Evolutionary conservation across 805 yeast genomes (phyloP).

Genomic region (Schwanniomyces pseudopolymorphus): DNA sequence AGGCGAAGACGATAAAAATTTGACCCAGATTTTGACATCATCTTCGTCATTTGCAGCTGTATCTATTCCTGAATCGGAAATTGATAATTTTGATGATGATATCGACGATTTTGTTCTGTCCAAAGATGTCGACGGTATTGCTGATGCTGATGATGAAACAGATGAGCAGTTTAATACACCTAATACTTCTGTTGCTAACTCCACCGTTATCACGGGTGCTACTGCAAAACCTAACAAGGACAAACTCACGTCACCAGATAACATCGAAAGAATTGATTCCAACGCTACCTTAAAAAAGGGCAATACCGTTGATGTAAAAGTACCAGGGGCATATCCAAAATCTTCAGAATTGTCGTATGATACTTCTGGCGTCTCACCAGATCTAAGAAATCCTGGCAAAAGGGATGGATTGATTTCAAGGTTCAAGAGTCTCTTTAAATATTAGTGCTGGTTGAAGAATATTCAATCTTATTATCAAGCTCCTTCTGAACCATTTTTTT

Average conservation of each 20-base stretch:
- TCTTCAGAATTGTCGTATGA: slow-evolving; percentile 6
- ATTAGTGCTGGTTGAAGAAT: slow-evolving; percentile 8
- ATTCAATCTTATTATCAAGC: background rate
- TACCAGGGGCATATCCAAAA: slow-evolving; percentile 18
- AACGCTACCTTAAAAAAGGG: background rate
- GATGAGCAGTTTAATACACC: slow-evolving; percentile 22
- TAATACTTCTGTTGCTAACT: slow-evolving; percentile 15
- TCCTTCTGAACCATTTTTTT: background rate
- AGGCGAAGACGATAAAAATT: slow-evolving; percentile 1
- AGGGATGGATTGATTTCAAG: slow-evolving; percentile 28
- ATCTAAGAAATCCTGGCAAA: slow-evolving; percentile 12
- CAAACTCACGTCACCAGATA: background rate
- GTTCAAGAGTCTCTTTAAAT: slow-evolving; percentile 33
- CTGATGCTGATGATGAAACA: slow-evolving; percentile 10
- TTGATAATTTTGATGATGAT: background rate
- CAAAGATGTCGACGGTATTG: background rate
- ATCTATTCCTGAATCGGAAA: slow-evolving; percentile 23
- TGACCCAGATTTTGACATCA: slow-evolving; percentile 27
- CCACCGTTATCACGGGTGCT: slow-evolving; percentile 2
- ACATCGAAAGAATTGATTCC: background rate
- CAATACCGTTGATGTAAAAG: slow-evolving; percentile 13
- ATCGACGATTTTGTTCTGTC: background rate
- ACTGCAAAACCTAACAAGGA: background rate
- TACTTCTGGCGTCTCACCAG: slow-evolving; percentile 1
- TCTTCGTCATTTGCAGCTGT: slow-evolving; percentile 40